Base-by-base conservation (phyloP, 1,139 yeast species). In the Yamadazyma dushanensis region DNA sequence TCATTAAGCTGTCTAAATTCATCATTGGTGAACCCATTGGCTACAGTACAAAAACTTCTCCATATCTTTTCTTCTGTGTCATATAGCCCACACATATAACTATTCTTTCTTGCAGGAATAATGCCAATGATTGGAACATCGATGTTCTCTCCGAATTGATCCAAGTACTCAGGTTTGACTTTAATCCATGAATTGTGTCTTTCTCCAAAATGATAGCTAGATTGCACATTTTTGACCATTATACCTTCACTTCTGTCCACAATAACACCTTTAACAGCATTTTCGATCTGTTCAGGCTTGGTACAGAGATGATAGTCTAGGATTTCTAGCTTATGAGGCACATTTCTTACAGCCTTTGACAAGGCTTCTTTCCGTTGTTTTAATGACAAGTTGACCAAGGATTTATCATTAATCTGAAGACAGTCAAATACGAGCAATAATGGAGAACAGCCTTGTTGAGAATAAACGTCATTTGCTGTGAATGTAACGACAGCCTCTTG, bases 161-260 rank as follows among this genome's bases (percentile, higher is more conserved):
- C 84, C 40, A 89, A 65, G 54, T 89, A 90, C 47, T 90, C 96
- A 0, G 97, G 97, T 56, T 92, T 92, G 2, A 90, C 76, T 52
- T 92, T 92, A 18, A 87, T 66, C 96, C 97, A 90, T 15, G 70
- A 63, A 19, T 72, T 71, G 31, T 72, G 70, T 36, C 90, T 63
- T 32, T 70, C 72, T 15, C 80, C 89, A 10, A 85, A 70, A 5
- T 61, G 56, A 56, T 92, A 92, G 15, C 59, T 63, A 11, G 85
- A 73, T 5, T 64, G 61, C 0, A 80, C 75, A 43, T 80, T 75
- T 53, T 92, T 92, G 23, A 92, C 62, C 39, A 92, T 76, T 6
- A 92, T 63, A 0, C 98, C 98, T 59, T 92, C 98, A 15, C 89
- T 76, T 27, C 85, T 73, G 24, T 67, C 68, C 3, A 72, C 67